Evolutionary conservation across 805 yeast genomes (phyloP).

Genomic region (Diddensiella transvaalensis): DNA sequence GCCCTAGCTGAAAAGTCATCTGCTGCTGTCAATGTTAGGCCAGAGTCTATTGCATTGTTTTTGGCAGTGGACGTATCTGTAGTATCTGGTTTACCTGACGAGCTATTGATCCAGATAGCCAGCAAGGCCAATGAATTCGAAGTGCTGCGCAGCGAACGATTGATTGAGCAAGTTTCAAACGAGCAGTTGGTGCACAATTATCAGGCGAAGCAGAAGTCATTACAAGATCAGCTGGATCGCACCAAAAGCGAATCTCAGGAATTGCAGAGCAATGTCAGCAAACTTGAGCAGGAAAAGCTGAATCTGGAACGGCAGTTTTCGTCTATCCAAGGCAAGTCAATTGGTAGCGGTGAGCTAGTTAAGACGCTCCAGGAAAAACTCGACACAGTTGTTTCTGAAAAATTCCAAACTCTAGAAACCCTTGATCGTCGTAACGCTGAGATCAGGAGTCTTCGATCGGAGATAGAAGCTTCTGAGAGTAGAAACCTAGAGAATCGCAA

Average conservation of each 20-base stretch:
- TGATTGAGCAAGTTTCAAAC: conserved; percentile 24
- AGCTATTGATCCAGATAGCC: conserved; percentile 18
- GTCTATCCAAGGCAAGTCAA: conserved; percentile 6
- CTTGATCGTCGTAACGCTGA: conserved; percentile 31
- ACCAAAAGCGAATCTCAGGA: conserved; percentile 22
- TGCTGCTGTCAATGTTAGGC: neutral
- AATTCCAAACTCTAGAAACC: conserved; percentile 28
- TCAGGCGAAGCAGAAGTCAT: conserved; percentile 9
- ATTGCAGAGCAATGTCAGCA: conserved; percentile 38
- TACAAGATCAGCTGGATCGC: conserved; percentile 10
- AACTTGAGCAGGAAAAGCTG: conserved; percentile 37
- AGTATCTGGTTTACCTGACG: conserved; percentile 17
- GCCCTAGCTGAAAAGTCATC: conserved; percentile 4
- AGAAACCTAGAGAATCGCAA: conserved; percentile 40
- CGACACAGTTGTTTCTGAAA: conserved; percentile 24
- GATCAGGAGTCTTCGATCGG: conserved; percentile 35
- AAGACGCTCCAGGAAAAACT: conserved; percentile 21
- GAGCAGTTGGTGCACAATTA: conserved; percentile 18
- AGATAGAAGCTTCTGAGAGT: conserved; percentile 37
- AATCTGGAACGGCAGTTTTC: conserved; percentile 38
- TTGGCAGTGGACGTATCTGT: conserved; percentile 19
- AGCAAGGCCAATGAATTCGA: conserved; percentile 25
- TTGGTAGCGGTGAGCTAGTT: conserved; percentile 9
- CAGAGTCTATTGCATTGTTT: conserved; percentile 13
- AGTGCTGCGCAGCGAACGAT: conserved; percentile 25